Conservation (phyloP, 2,329 filamentous ascomycete species). For the Botryotinia narcissicola region DNA sequence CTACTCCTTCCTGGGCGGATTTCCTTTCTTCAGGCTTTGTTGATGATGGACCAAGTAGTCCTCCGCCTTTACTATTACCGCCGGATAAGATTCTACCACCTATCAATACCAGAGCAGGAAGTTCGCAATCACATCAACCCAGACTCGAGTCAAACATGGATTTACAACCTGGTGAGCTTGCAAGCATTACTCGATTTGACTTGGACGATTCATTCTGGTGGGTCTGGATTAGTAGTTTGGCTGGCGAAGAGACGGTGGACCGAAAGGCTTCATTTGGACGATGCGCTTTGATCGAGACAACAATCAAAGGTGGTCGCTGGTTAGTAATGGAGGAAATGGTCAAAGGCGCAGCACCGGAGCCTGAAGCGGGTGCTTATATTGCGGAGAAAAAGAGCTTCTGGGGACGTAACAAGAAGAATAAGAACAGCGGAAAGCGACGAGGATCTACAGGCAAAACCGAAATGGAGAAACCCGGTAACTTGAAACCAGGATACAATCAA, state of each 20-base stretch:
- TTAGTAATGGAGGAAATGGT: constrained; percentile 95
- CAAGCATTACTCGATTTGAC: constrained; percentile 81
- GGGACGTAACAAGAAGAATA: constrained; percentile 74
- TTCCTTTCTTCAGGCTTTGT: constrained; percentile 92
- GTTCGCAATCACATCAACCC: constrained; percentile 80
- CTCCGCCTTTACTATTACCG: constrained; percentile 73
- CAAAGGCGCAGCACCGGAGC: constrained; percentile 84
- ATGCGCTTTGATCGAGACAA: constrained; percentile 88
- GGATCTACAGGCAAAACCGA: constrained; percentile 67
- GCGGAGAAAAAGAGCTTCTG: constrained; percentile 95
- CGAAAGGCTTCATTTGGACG: constrained; percentile 92
- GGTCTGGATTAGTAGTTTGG: constrained; percentile 98
- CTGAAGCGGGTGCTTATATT: constrained; percentile 82
- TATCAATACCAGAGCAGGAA: constrained; percentile 74
- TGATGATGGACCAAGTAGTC: constrained; percentile 65
- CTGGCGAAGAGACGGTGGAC: constrained; percentile 79
- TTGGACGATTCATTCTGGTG: constrained; percentile 98
- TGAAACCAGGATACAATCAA: constrained; percentile 43
- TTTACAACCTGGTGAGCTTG: constrained; percentile 88
- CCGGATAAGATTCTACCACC: constrained; percentile 90
- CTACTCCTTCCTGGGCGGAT: constrained; percentile 96
- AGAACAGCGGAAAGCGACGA: constrained; percentile 57
- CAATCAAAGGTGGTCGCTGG: constrained; percentile 79
- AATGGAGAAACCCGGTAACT: constrained; percentile 46
- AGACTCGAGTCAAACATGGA: constrained; percentile 65